A percentile compares a stretch with the other conserved stretches of the same genome.
phyloP scores from a whole-genome alignment of 192 early-diverging fungal species.

The Backusella tarrabulga region DNA sequence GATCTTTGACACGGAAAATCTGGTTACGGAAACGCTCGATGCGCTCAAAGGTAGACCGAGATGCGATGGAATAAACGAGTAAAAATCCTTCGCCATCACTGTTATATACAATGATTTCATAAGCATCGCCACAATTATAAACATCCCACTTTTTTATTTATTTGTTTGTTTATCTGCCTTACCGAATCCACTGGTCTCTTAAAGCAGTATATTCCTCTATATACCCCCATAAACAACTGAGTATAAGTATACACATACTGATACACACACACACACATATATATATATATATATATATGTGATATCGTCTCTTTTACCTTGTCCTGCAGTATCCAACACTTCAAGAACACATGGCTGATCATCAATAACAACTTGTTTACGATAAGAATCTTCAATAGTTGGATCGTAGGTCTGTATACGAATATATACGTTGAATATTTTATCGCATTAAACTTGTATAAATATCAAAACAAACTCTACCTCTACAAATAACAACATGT shows the following conservation, averaged over 20 bases:
- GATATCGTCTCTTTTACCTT: slow-evolving; percentile 34
- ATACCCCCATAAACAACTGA: not conserved
- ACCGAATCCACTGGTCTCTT: slow-evolving; percentile 74
- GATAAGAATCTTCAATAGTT: slow-evolving; percentile 97
- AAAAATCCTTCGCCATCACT: slow-evolving; percentile 80
- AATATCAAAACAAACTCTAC: not conserved
- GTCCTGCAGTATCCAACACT: slow-evolving; percentile 95
- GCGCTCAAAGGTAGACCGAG: slow-evolving; percentile 81
- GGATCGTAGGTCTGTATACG: slow-evolving; percentile 84
- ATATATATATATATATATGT: too few relatives aligned
- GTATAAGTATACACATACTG: not conserved
- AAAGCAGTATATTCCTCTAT: slow-evolving; percentile 75
- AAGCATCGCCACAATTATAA: not conserved
- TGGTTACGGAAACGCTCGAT: slow-evolving; percentile 82
- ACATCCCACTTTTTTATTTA: not conserved
- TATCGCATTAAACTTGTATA: not conserved
- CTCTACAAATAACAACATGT: not conserved
- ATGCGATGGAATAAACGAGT: slow-evolving; percentile 87
- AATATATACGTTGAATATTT: slow-evolving; percentile 3
- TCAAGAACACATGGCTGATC: slow-evolving; percentile 95
- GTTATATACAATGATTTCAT: not conserved
- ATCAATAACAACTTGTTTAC: slow-evolving; percentile 97
- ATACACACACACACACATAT: not conserved
- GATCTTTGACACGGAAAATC: slow-evolving; percentile 84
- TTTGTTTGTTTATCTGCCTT: slow-evolving; percentile 61